A percentile compares a stretch with the other conserved stretches of the same genome.
Evolutionary conservation across 2,329 filamentous ascomycete genomes (phyloP).

Genomic region (Pseudogymnoascus sp.): DNA sequence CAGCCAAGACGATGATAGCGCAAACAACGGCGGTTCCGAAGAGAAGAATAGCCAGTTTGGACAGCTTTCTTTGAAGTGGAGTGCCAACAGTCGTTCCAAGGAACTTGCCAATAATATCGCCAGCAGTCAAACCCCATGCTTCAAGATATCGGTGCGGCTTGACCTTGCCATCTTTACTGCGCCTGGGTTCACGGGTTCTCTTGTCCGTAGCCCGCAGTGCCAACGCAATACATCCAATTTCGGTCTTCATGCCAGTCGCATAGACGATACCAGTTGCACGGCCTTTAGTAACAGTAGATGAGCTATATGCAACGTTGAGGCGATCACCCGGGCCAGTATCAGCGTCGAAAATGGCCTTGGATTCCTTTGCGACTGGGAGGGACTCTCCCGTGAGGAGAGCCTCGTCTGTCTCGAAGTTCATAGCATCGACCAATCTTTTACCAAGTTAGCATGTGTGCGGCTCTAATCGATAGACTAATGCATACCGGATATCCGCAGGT

Average conservation of each 20-base stretch:
- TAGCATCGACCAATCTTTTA: conserved; percentile 37
- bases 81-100: conserved; percentile 58
- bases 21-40: conserved; percentile 56
- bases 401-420: conserved; percentile 52
- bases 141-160: conserved; percentile 39
- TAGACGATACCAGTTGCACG: conserved; percentile 52
- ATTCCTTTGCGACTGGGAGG: conserved; percentile 46
- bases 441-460: conserved; percentile 11
- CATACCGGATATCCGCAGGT: conserved; percentile 33
- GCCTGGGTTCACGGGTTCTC: conserved; percentile 38
- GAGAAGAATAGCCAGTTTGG: conserved; percentile 53
- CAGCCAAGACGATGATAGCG: conserved; percentile 55
- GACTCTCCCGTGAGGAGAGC: conserved; percentile 56
- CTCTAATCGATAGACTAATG: neutral
- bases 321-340: conserved; percentile 52
- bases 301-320: conserved; percentile 53
- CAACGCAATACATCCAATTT: conserved; percentile 56
- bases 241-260: conserved; percentile 51
- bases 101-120: conserved; percentile 50
- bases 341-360: conserved; percentile 38
- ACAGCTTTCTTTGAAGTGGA: conserved; percentile 57
- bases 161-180: conserved; percentile 39
- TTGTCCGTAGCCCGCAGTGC: conserved; percentile 46
- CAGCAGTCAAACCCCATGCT: conserved; percentile 34
- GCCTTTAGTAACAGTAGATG: conserved; percentile 53